These are phyloP conservation scores for Daedaleopsis sinensis DNA, from an alignment of 768 basidiomycete species.

Conservation along the genomic window DNA sequence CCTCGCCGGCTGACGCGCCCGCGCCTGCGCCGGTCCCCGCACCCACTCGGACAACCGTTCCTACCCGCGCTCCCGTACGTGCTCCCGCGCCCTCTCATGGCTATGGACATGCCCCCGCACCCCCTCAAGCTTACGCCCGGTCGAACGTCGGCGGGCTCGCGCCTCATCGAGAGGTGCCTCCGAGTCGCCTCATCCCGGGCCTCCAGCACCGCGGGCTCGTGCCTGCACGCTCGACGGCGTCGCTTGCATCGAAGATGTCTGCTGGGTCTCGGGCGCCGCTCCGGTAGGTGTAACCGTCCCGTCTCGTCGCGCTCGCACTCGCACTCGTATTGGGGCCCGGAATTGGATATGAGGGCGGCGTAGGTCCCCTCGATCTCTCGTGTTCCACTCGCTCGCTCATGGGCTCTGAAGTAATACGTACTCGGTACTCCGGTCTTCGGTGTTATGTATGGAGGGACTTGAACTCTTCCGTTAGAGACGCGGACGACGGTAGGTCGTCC, in stretches of 20 bases:
- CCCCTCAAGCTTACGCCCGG: no score
- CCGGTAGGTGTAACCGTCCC: background rate
- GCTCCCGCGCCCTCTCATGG: background rate
- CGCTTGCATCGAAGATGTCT: background rate
- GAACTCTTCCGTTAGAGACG: background rate
- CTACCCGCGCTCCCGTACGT: background rate
- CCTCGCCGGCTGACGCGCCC: background rate
- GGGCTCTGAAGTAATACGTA: background rate
- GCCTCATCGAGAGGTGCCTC: no score
- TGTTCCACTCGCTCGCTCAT: no score
- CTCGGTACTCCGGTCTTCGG: background rate
- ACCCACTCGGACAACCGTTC: no score
- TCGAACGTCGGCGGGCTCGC: no score
- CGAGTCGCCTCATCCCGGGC: no score
- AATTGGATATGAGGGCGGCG: no score
- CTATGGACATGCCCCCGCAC: background rate
- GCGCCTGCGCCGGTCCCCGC: background rate
- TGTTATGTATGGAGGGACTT: background rate
- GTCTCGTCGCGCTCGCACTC: background rate
- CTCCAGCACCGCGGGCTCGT: background rate
- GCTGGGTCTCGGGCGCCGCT: background rate
- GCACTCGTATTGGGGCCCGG: no score
- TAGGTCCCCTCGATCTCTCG: no score
- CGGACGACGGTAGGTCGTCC: slow-evolving; percentile 7
- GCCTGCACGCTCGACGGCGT: background rate